Percentiles rank a stretch among this genome's conserved stretches.
Conservation (phyloP, 2,329 filamentous ascomycete species). For the Aspergillus amoenus region DNA sequence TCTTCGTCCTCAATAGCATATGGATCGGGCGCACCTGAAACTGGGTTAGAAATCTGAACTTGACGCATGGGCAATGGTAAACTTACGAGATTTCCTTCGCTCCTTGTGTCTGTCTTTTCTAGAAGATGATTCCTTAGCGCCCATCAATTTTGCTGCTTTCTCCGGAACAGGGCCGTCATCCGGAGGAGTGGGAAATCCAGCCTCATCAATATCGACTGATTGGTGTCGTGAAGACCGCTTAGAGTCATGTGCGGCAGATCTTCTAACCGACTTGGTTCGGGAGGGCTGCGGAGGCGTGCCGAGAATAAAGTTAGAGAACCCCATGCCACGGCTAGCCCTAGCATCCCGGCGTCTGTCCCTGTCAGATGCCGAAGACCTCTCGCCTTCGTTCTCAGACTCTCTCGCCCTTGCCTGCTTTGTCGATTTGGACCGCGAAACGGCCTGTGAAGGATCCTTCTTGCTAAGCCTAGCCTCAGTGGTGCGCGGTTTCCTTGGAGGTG, state of each 20-base stretch:
- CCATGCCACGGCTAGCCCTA: constrained; percentile 58
- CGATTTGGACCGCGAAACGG: constrained; percentile 57
- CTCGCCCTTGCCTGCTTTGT: constrained; percentile 58
- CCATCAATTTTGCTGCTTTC: constrained; percentile 80
- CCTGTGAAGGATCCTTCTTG: constrained; percentile 42
- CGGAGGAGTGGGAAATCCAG: constrained; percentile 68
- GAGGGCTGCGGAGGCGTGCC: constrained; percentile 56
- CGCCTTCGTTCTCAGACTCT: constrained; percentile 55
- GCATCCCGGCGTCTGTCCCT: constrained; percentile 58
- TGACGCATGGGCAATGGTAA: background rate
- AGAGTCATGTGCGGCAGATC: constrained; percentile 57
- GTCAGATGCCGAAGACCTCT: constrained; percentile 73
- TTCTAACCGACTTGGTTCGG: constrained; percentile 67
- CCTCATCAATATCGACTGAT: constrained; percentile 63
- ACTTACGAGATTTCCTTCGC: constrained; percentile 47
- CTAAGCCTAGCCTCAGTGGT: constrained; percentile 51
- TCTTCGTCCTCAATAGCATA: constrained; percentile 67
- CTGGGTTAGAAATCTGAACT: background rate
- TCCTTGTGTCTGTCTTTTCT: constrained; percentile 49
- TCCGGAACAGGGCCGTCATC: constrained; percentile 67
- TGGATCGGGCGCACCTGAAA: constrained; percentile 49
- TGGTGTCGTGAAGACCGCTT: constrained; percentile 61
- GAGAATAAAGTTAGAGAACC: constrained; percentile 64
- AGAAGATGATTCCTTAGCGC: constrained; percentile 49
- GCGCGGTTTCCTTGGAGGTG: constrained; percentile 47